Evolutionary conservation across 2,329 filamentous ascomycete species (phyloP).

Genomic region (Pseudopithomyces chartarum): DNA sequence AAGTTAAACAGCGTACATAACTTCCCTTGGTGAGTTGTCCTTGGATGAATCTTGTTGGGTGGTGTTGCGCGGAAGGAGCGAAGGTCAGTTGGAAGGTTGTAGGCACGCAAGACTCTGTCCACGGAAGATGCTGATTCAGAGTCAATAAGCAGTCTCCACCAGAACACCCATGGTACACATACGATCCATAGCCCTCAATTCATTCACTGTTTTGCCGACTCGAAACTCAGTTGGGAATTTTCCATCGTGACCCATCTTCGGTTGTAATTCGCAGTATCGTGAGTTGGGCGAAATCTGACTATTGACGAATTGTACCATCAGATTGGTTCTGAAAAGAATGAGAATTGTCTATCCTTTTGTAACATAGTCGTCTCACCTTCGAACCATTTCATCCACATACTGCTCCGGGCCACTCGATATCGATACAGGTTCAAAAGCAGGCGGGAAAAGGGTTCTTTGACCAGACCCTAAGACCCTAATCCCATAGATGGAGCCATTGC

Average conservation of each 20-base stretch:
- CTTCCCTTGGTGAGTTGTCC: slow-evolving; percentile 24
- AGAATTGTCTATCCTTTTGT: background rate
- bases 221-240: slow-evolving; percentile 39
- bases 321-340: slow-evolving; percentile 22
- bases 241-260: slow-evolving; percentile 36
- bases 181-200: slow-evolving; percentile 31
- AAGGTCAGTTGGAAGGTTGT: slow-evolving; percentile 28
- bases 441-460: slow-evolving; percentile 9
- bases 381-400: slow-evolving; percentile 23
- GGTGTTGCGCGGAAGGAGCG: slow-evolving; percentile 21
- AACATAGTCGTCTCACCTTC: slow-evolving; percentile 13
- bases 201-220: slow-evolving; percentile 22
- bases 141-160: background rate
- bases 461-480: slow-evolving; percentile 10
- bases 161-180: slow-evolving; percentile 6
- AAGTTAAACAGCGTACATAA: slow-evolving; percentile 32
- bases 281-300: slow-evolving; percentile 23
- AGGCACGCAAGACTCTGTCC: slow-evolving; percentile 35
- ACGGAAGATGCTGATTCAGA: slow-evolving; percentile 23
- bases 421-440: slow-evolving; percentile 18
- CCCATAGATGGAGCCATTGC: slow-evolving; percentile 12
- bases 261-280: slow-evolving; percentile 35
- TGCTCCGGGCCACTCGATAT: slow-evolving; percentile 15
- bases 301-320: slow-evolving; percentile 34
- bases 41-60: slow-evolving; percentile 16